Evolutionary conservation across 2,329 filamentous ascomycete species (phyloP).

Genomic region (Pseudocercospora eumusae): DNA sequence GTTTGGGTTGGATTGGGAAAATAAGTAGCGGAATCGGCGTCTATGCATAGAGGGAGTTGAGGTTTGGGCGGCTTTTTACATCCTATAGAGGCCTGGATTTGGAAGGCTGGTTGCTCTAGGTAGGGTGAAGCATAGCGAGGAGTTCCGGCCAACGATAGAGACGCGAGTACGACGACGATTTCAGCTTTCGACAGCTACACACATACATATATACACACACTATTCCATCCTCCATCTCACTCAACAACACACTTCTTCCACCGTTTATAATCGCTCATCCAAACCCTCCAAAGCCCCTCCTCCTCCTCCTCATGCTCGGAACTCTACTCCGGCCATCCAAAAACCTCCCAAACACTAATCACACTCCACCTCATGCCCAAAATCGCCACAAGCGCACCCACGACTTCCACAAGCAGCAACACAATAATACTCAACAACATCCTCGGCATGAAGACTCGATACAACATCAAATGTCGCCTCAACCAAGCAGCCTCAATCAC

Average conservation of each 20-base stretch:
- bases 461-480: slow-evolving; percentile 92
- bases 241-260: not conserved
- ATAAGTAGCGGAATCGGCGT: slow-evolving; percentile 49
- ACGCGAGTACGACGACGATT: too few species aligned
- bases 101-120: not conserved
- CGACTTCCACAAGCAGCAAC: slow-evolving; percentile 74
- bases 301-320: not conserved
- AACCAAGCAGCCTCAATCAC: slow-evolving; percentile 89
- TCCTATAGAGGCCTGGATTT: not conserved
- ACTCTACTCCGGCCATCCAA: slow-evolving; percentile 65
- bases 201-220: not conserved
- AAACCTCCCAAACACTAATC: slow-evolving; percentile 78
- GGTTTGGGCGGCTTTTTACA: not conserved
- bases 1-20: slow-evolving; percentile 80
- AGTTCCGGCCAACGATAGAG: not conserved
- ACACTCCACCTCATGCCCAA: slow-evolving; percentile 74
- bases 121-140: not conserved
- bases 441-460: slow-evolving; percentile 85
- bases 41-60: not conserved
- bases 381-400: slow-evolving; percentile 70
- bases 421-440: slow-evolving; percentile 80
- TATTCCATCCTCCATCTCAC: not conserved
- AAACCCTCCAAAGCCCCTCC: not conserved
- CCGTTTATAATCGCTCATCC: not conserved
- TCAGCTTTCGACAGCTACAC: not conserved